Evolutionary conservation across 768 basidiomycete species (phyloP).

Genomic region (Trametes elegans): DNA sequence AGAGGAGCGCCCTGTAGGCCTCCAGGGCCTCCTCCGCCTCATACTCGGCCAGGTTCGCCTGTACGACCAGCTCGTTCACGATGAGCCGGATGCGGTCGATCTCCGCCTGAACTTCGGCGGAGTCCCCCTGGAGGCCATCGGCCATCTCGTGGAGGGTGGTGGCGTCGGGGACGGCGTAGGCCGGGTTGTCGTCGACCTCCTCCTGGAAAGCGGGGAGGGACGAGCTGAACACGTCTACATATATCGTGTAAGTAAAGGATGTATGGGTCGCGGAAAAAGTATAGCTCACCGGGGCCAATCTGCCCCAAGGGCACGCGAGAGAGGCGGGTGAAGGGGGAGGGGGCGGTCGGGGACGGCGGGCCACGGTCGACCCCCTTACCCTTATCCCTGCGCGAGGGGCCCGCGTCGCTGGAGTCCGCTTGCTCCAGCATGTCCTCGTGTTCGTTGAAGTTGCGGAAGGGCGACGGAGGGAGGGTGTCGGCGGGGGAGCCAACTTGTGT

Average conservation of each 20-base stretch:
- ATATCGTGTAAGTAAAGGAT: too few species aligned
- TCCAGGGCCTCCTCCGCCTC: constrained; percentile 2
- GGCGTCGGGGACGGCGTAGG: too few species aligned
- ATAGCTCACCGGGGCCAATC: background rate
- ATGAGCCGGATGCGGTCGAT: background rate
- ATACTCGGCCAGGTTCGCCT: background rate
- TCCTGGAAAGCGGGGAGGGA: too few species aligned
- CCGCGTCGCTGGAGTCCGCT: background rate
- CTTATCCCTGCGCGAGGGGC: background rate
- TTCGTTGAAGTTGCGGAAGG: background rate
- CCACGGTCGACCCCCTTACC: constrained; percentile 2
- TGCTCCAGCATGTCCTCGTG: background rate
- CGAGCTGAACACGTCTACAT: too few species aligned
- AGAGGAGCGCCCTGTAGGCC: background rate
- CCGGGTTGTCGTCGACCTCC: too few species aligned
- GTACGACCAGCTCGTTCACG: background rate
- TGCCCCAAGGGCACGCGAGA: background rate
- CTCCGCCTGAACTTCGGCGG: background rate
- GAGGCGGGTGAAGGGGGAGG: background rate
- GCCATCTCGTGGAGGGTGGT: background rate
- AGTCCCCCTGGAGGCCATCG: background rate
- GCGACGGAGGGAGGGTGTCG: too few species aligned
- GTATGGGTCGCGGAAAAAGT: too few species aligned
- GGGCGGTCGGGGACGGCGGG: background rate
- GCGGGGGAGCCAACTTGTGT: too few species aligned